phyloP scores from a whole-genome alignment of 2,329 filamentous ascomycete species.

The Penicillium freii region DNA sequence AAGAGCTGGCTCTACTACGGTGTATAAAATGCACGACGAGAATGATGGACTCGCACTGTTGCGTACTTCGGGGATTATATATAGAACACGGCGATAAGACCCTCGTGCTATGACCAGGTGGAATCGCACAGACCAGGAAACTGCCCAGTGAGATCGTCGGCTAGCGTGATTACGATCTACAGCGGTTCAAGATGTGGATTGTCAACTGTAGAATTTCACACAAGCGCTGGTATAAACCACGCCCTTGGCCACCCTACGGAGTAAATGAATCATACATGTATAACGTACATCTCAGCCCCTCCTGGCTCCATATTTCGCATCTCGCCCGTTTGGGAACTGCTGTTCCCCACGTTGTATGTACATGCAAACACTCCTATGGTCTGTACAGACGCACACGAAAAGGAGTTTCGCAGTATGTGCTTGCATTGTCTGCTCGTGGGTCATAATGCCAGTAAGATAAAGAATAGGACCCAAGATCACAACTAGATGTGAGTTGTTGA shows the following conservation, averaged over 20 bases:
- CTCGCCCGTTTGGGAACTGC: background rate
- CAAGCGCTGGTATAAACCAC: background rate
- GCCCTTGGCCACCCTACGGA: background rate
- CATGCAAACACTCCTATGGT: background rate
- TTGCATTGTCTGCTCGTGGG: background rate
- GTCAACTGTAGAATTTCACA: conserved; percentile 5
- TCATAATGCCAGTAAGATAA: background rate
- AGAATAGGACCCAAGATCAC: background rate
- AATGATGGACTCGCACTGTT: background rate
- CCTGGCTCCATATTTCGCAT: background rate
- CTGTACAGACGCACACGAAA: background rate
- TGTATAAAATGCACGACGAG: background rate
- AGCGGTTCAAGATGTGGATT: conserved; percentile 4
- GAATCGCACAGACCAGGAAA: background rate
- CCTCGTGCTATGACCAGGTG: background rate
- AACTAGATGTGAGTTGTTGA: background rate
- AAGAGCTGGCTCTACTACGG: background rate
- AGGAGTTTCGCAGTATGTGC: background rate
- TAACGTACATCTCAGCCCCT: background rate
- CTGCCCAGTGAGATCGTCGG: background rate
- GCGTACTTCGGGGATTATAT: background rate
- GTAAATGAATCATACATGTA: conserved; percentile 6
- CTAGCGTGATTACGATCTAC: conserved; percentile 22
- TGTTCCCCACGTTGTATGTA: background rate
- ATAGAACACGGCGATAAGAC: background rate